Evolutionary conservation across 129 eudicot species (phyloP), one percentile per base, ranked within the genome.

Genomic region (Tagetes patula): DNA sequence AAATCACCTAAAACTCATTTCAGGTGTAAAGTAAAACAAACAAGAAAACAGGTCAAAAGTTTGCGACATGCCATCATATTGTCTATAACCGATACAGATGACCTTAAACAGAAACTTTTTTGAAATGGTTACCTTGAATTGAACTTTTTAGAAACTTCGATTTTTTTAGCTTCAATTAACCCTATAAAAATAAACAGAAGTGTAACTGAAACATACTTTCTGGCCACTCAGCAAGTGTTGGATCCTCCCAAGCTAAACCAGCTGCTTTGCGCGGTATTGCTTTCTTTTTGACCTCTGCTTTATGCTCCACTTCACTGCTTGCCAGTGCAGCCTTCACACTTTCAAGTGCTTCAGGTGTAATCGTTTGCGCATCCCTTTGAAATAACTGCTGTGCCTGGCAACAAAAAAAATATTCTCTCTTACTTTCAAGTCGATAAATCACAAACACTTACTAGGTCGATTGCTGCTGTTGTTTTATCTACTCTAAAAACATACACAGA

Each of bases 221-320:
- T 11, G 98, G 98, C 98, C 96, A 92, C 41, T 92, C 98, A 42
- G 98, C 96, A 31, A 92, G 88, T 4, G 96, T 92, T n/a, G 98
- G 95, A 81, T 92, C 98, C 80, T 92, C 98, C 98, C 98, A 92
- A 27, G 87, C 62, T 75, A 84, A 90, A 50, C 98, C 98, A 43
- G 98, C 98, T 36, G 98, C 98, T 82, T 87, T 92, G 46, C 98
- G 86, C 55, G 98, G 98, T 54, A 92, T 65, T 9, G 98, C 96
- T 80, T 85, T 89, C 91, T 92, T 92, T 74, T 85, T 92, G 1
- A 87, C 84, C 77, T 92, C 96, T 20, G 96, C 98, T 81, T 89
- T 92, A 80, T 92, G 96, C 79, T 92, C 96, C 9, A 89, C 84
- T 70, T 92, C 96, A 63, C 96, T 92, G 82, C 84, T 92, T 13